Evolutionary conservation across 345 rosid genomes (phyloP).

Genomic region (Eucalyptus microcorys): DNA sequence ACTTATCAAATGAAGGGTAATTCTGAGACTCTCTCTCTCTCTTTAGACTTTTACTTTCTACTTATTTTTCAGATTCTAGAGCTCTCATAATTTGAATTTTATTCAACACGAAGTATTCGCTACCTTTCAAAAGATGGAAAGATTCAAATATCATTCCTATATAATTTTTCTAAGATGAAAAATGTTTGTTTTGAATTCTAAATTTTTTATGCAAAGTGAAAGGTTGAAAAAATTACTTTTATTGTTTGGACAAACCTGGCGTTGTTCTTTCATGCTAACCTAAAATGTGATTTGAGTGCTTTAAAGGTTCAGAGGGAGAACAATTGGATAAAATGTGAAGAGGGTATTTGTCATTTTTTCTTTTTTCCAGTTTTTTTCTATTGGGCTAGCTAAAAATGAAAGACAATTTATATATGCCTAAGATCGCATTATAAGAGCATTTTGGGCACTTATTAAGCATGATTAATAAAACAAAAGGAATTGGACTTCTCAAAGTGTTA

Average conservation of each 20-base stretch:
- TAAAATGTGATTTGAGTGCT: background rate
- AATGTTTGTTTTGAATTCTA: background rate
- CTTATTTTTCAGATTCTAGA: background rate
- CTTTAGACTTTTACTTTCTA: background rate
- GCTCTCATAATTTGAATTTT: background rate
- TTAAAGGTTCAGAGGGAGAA: background rate
- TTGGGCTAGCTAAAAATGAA: background rate
- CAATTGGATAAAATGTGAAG: background rate
- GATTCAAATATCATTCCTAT: background rate
- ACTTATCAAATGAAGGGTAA: background rate
- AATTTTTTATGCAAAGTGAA: background rate
- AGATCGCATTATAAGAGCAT: background rate
- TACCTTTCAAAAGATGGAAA: background rate
- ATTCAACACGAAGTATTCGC: background rate
- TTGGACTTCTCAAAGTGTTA: background rate
- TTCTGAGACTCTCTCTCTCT: no score
- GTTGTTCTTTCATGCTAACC: background rate
- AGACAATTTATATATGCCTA: background rate
- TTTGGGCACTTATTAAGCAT: background rate
- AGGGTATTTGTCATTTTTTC: background rate
- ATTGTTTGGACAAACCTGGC: background rate
- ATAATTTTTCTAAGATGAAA: background rate
- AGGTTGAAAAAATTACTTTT: background rate
- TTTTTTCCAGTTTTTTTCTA: background rate
- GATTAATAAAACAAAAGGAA: background rate